Evolutionary conservation across 2,329 filamentous ascomycete species (phyloP).

Genomic region (Trichoderma simmonsii): DNA sequence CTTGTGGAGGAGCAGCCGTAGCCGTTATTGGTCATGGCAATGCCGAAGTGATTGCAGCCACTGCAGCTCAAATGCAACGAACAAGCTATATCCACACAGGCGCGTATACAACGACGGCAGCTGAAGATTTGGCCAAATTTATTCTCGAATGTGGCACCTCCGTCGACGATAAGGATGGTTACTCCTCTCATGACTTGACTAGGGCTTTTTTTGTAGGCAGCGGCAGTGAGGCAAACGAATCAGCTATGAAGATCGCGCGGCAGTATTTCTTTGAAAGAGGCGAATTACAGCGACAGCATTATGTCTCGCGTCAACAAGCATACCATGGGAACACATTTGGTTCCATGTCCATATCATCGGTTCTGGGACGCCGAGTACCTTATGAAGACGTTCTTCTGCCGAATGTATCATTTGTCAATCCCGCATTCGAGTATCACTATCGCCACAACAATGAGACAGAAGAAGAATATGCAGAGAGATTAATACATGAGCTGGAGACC

Average conservation of each 20-base stretch:
- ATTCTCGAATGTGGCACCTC: slow-evolving; percentile 22
- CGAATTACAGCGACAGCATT: slow-evolving; percentile 32
- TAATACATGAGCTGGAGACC: neutral
- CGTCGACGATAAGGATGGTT: too few species aligned
- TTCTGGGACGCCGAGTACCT: neutral
- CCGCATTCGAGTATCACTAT: neutral
- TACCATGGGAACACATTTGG: neutral
- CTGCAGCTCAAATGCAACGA: slow-evolving; percentile 51
- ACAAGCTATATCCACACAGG: slow-evolving; percentile 30
- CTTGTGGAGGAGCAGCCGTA: slow-evolving; percentile 43
- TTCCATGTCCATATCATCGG: neutral
- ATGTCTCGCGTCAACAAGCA: slow-evolving; percentile 38
- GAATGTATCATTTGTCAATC: neutral
- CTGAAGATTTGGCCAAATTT: slow-evolving; percentile 30
- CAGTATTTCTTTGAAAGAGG: slow-evolving; percentile 42
- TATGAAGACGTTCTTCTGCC: neutral
- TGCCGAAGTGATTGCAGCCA: slow-evolving; percentile 51
- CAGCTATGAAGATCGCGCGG: slow-evolving; percentile 43
- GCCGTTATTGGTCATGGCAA: slow-evolving; percentile 62
- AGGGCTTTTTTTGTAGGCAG: slow-evolving; percentile 2
- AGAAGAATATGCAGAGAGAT: neutral
- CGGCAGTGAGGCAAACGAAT: slow-evolving; percentile 39
- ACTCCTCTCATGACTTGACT: neutral
- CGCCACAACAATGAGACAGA: neutral
- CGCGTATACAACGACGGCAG: slow-evolving; percentile 25